A percentile compares a stretch with the other conserved stretches of the same genome.
Conservation (phyloP, 139 green algal genomes). For the Volvox reticuliferus region DNA sequence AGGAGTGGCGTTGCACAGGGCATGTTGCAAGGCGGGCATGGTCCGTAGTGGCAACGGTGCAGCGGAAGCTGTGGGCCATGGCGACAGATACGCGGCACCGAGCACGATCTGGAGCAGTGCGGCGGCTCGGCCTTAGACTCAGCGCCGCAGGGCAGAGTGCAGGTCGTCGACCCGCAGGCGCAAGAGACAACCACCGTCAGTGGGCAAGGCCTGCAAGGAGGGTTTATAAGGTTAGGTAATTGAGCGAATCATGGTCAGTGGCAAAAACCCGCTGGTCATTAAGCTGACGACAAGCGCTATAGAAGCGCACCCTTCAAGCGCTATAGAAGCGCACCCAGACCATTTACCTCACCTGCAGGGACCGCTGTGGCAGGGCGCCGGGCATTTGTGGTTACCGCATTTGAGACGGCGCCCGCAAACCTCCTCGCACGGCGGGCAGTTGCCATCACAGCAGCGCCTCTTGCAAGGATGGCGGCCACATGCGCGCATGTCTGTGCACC, state of each 20-base stretch:
- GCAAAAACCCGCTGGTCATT: too few relatives aligned
- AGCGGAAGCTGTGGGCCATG: slow-evolving; percentile 56
- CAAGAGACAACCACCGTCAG: slow-evolving; percentile 78
- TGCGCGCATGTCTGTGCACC: slow-evolving; percentile 69
- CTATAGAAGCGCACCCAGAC: too few relatives aligned
- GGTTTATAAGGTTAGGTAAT: too few relatives aligned
- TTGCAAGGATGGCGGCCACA: slow-evolving; percentile 87
- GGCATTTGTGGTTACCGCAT: slow-evolving; percentile 90
- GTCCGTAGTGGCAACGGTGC: slow-evolving; percentile 88
- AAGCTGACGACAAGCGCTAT: too few relatives aligned
- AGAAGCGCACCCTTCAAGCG: too few relatives aligned
- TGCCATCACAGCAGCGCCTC: slow-evolving; percentile 87
- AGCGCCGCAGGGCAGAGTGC: slow-evolving; percentile 82
- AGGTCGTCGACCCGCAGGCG: slow-evolving; percentile 74
- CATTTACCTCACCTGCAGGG: slow-evolving; percentile 67
- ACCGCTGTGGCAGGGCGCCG: slow-evolving; percentile 80
- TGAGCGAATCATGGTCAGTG: too few relatives aligned
- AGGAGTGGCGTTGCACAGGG: slow-evolving; percentile 69
- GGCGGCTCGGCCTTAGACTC: slow-evolving; percentile 74
- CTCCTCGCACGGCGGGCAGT: slow-evolving; percentile 89
- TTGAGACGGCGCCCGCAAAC: slow-evolving; percentile 77
- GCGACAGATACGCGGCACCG: slow-evolving; percentile 71
- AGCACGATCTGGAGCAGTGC: slow-evolving; percentile 71
- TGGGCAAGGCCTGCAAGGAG: slow-evolving; percentile 73
- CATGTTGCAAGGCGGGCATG: slow-evolving; percentile 81